Percentiles rank a stretch among this genome's conserved stretches.
Conservation (phyloP, 2,329 filamentous ascomycete genomes). For the Zasmidium angulare region DNA sequence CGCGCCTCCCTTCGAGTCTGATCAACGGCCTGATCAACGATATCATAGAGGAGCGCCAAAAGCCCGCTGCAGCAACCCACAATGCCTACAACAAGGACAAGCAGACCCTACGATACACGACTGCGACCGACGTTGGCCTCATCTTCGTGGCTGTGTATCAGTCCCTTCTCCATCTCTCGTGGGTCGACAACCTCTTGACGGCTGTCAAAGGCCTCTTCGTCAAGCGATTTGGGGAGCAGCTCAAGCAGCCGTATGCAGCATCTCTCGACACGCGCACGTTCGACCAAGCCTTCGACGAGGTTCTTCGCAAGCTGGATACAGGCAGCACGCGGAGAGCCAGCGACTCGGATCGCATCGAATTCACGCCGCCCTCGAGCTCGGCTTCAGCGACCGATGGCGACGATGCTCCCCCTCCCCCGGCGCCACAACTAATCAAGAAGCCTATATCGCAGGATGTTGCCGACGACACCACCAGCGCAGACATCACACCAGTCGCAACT, state of each 20-base stretch:
- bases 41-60: slow-evolving; percentile 89
- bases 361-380: slow-evolving; percentile 54
- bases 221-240: slow-evolving; percentile 82
- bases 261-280: slow-evolving; percentile 77
- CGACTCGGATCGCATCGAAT: slow-evolving; percentile 41
- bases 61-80: slow-evolving; percentile 59
- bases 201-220: slow-evolving; percentile 92
- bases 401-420: slow-evolving; percentile 53
- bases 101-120: slow-evolving; percentile 92
- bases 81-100: slow-evolving; percentile 83
- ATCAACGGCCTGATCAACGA: slow-evolving; percentile 95
- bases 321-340: slow-evolving; percentile 30
- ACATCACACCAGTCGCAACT: slow-evolving; percentile 68
- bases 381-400: slow-evolving; percentile 50
- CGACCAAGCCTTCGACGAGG: slow-evolving; percentile 91
- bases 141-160: slow-evolving; percentile 99
- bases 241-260: slow-evolving; percentile 77
- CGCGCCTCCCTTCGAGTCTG: slow-evolving; percentile 73
- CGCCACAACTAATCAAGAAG: slow-evolving; percentile 49
- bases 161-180: slow-evolving; percentile 88
- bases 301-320: slow-evolving; percentile 76
- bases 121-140: slow-evolving; percentile 85
- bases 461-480: slow-evolving; percentile 55
- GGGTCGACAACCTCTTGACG: slow-evolving; percentile 95
- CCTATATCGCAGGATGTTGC: slow-evolving; percentile 22